phyloP scores from a whole-genome alignment of 2,329 filamentous ascomycete genomes.

The Cercospora nicotianae region DNA sequence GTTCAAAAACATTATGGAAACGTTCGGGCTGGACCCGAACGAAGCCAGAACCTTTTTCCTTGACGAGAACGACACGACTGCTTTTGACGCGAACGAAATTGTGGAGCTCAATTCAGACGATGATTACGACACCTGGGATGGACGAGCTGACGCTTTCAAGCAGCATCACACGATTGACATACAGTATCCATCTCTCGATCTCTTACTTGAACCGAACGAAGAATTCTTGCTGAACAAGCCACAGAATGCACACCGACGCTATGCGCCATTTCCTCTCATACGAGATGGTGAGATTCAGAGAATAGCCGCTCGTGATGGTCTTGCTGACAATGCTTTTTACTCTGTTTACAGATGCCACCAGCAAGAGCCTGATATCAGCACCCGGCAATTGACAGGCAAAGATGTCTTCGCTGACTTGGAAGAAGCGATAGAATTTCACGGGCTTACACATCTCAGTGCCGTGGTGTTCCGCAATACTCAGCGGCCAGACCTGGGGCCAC shows the following conservation, averaged over 20 bases:
- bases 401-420: conserved; percentile 12
- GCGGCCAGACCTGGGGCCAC: neutral
- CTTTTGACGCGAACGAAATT: conserved; percentile 3
- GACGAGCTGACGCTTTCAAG: conserved; percentile 5
- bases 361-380: neutral
- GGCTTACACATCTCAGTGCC: conserved; percentile 4
- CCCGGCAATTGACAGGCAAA: neutral
- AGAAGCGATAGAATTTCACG: conserved; percentile 12
- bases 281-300: conserved; percentile 8
- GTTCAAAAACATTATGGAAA: conserved; percentile 12
- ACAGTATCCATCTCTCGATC: conserved; percentile 14
- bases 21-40: conserved; percentile 13
- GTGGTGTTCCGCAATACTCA: conserved; percentile 8
- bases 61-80: neutral
- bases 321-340: conserved; percentile 11
- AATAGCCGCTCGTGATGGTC: conserved; percentile 17
- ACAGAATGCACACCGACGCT: conserved; percentile 7
- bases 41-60: conserved; percentile 6
- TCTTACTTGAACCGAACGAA: conserved; percentile 12
- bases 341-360: conserved; percentile 19
- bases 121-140: neutral
- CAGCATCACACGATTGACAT: conserved; percentile 15
- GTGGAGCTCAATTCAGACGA: conserved; percentile 2
- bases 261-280: conserved; percentile 19
- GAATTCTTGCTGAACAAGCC: conserved; percentile 13